Evolutionary conservation across 2,329 filamentous ascomycete species (phyloP).

Genomic region (Fusarium sp.): DNA sequence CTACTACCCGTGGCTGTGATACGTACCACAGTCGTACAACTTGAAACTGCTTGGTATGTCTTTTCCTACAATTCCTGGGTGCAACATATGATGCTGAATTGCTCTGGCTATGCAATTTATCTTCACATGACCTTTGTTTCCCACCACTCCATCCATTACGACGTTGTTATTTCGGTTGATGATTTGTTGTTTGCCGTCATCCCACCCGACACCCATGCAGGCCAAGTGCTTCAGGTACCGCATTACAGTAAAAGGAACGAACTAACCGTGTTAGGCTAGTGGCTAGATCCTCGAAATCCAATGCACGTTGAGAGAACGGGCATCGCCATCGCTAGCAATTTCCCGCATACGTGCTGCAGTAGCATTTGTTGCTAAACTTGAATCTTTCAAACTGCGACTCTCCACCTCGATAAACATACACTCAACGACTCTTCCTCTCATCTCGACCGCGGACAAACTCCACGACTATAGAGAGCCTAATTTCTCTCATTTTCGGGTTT

Average conservation of each 20-base stretch:
- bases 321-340: constrained; percentile 50
- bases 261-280: constrained; percentile 39
- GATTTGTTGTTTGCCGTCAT: constrained; percentile 20
- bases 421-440: constrained; percentile 13
- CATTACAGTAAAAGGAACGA: constrained; percentile 17
- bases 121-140: neutral
- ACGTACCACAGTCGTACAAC: constrained; percentile 29
- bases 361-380: constrained; percentile 33
- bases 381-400: constrained; percentile 32
- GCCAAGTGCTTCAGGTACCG: constrained; percentile 40
- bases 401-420: constrained; percentile 15
- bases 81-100: neutral
- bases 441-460: constrained; percentile 1
- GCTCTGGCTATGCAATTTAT: neutral
- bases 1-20: constrained; percentile 34
- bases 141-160: neutral
- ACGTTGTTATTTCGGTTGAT: constrained; percentile 17
- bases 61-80: constrained; percentile 1
- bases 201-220: constrained; percentile 17
- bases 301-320: constrained; percentile 37
- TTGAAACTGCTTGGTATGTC: constrained; percentile 25
- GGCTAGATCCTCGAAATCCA: constrained; percentile 27
- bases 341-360: constrained; percentile 46
- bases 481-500: neutral
- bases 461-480: constrained; percentile 3